These are phyloP conservation scores for Protea cynaroides DNA, from an alignment of 164 flowering plant genomes.

Conservation along the genomic window DNA sequence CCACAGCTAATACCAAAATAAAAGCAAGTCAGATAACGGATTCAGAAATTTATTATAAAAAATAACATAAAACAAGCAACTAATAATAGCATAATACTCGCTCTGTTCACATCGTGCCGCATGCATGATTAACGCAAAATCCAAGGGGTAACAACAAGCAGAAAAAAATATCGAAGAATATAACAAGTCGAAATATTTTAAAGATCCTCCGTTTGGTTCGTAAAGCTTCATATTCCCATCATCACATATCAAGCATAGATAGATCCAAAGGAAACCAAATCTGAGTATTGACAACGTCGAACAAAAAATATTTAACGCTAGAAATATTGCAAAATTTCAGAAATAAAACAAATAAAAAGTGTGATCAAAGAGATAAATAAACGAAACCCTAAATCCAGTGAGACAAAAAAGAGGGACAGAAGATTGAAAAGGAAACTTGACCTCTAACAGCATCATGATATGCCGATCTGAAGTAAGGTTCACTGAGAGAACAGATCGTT, in stretches of 20 bases:
- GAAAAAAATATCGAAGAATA: no score
- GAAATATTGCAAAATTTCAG: background rate
- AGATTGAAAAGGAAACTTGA: constrained; percentile 15
- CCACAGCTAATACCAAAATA: no score
- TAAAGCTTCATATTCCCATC: background rate
- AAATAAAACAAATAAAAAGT: background rate
- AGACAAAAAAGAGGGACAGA: background rate
- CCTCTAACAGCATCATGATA: constrained; percentile 30
- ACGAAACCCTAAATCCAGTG: background rate
- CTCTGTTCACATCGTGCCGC: background rate
- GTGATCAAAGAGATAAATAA: background rate
- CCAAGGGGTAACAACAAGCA: background rate
- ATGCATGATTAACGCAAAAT: background rate
- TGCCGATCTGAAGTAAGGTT: constrained; percentile 7
- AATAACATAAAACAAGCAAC: background rate
- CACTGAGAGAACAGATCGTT: background rate
- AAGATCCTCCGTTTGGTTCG: no score
- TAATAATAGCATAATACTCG: background rate
- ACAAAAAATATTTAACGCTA: background rate
- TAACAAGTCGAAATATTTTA: no score
- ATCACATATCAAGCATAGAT: background rate
- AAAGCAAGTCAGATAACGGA: no score
- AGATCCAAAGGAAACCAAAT: no score
- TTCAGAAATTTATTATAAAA: no score
- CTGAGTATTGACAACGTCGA: background rate